Evolutionary conservation across 2,329 filamentous ascomycete species (phyloP).

Genomic region (Coniochaeta sp.): DNA sequence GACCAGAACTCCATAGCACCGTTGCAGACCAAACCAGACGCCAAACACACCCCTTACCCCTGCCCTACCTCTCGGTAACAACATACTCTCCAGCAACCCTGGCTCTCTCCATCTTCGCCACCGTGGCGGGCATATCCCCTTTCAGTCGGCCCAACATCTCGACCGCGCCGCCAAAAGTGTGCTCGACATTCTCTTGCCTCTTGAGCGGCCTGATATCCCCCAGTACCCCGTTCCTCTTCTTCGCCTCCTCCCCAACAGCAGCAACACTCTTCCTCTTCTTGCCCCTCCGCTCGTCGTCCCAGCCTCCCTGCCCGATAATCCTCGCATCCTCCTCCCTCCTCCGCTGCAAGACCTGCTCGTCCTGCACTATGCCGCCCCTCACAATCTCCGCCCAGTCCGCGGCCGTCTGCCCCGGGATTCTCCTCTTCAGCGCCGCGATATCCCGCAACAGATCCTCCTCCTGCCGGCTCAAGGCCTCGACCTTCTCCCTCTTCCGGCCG

Average conservation of each 20-base stretch:
- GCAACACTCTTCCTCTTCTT: not conserved
- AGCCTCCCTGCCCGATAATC: conserved; percentile 11
- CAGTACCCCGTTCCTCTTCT: conserved; percentile 8
- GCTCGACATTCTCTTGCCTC: conserved; percentile 39
- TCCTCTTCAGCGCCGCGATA: conserved; percentile 52
- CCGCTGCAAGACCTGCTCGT: conserved; percentile 25
- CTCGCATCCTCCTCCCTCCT: conserved; percentile 27
- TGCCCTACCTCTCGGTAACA: conserved; percentile 30
- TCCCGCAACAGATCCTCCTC: conserved; percentile 59
- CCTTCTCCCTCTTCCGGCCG: conserved; percentile 47
- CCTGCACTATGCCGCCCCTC: conserved; percentile 30
- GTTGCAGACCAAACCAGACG: conserved; percentile 2
- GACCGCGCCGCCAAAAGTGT: conserved; percentile 38
- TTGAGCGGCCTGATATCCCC: conserved; percentile 30
- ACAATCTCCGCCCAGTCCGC: conserved; percentile 32
- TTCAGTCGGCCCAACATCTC: conserved; percentile 45
- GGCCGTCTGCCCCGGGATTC: conserved; percentile 39
- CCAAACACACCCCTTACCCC: conserved; percentile 16
- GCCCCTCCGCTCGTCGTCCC: conserved; percentile 9
- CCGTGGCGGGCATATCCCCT: conserved; percentile 52
- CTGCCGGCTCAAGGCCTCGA: conserved; percentile 52
- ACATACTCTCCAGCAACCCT: conserved; percentile 53
- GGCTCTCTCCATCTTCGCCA: conserved; percentile 59
- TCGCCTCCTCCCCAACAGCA: conserved; percentile 7
- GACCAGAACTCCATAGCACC: not conserved